Conservation (phyloP, 2,329 filamentous ascomycete species). For the Aspergillus oerlinghausenensis region DNA sequence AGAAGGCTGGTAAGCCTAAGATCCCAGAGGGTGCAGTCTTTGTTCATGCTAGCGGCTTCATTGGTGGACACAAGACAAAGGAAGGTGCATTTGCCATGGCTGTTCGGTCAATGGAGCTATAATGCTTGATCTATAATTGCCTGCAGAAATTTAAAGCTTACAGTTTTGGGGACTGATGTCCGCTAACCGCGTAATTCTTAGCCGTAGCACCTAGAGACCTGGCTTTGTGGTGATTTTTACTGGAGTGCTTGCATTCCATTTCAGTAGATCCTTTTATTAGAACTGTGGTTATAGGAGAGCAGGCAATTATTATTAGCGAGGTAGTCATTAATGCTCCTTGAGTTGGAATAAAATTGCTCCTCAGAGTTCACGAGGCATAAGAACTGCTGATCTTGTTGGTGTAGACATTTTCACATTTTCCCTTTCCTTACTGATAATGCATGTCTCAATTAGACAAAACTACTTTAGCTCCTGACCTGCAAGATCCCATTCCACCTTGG, state of each 20-base stretch:
- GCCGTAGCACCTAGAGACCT: neutral
- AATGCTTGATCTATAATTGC: neutral
- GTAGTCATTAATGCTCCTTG: neutral
- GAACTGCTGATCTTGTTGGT: neutral
- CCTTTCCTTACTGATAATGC: neutral
- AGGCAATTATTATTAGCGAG: neutral
- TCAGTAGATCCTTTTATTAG: neutral
- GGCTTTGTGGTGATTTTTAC: neutral
- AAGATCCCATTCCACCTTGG: slow-evolving; percentile 36
- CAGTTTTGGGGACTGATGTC: neutral
- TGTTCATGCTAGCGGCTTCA: slow-evolving; percentile 91
- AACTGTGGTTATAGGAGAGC: neutral
- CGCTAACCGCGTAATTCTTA: neutral
- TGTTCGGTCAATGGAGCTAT: slow-evolving; percentile 32
- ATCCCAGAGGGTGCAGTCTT: slow-evolving; percentile 66
- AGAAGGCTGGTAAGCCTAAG: slow-evolving; percentile 34
- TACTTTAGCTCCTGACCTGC: slow-evolving; percentile 27
- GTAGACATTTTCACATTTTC: neutral
- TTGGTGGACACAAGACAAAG: slow-evolving; percentile 88
- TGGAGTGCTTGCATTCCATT: neutral
- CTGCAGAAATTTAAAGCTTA: neutral
- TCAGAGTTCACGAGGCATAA: neutral
- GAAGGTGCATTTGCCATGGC: slow-evolving; percentile 87
- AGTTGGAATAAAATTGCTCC: neutral
- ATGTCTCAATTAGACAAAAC: neutral